Evolutionary conservation across 257 asterid species (phyloP), one percentile per base, ranked within the genome.

Genomic region (Misopates orontium): DNA sequence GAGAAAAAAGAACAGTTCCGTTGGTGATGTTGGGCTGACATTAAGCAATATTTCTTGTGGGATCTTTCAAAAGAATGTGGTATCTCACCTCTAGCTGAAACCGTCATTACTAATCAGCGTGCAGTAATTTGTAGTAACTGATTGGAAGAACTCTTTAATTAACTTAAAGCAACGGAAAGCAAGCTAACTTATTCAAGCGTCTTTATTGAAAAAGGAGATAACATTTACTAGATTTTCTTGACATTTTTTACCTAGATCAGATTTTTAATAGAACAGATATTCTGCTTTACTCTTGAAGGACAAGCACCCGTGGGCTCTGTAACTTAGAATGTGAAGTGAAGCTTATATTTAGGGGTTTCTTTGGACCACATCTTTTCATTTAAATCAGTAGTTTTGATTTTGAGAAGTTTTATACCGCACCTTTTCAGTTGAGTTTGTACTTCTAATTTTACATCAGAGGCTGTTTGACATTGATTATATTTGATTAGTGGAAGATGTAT

Each of bases 261-360:
- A 25, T 28, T 63, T n/a, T 56, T 5, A 17, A 28, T 25, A 39
- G 25, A 62, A 67, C 17, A 19, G 17, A 45, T 42, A 13, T 53
- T 42, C 31, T 23, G 28, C 16, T 40, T 39, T 54, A n/a, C 36
- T 21, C 44, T 53, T 41, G 2, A 66, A 11, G 23, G 49, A 55
- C n/a, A 67, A 66, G 10, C 28, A 53, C 22, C 31, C 50, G 54
- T 23, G 3, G 31, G 10, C 22, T 24, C 21, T 49, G 22, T 42
- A 67, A 40, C 42, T 41, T 41, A 40, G 62, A 11, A n/a, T 66
- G 55, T 66, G 45, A 25, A 40, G 44, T 50, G 7, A 66, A 65
- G 22, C 45, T 19, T n/a, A 24, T 23, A 47, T 44, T 53, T 56
- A 25, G 21, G 15, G 50, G 52, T 51, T 53, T 53, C 41, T n/a